A percentile compares a stretch with the other conserved stretches of the same genome.
phyloP scores from a whole-genome alignment of 2,329 filamentous ascomycete genomes.

The Clarireedia homoeocarpa region DNA sequence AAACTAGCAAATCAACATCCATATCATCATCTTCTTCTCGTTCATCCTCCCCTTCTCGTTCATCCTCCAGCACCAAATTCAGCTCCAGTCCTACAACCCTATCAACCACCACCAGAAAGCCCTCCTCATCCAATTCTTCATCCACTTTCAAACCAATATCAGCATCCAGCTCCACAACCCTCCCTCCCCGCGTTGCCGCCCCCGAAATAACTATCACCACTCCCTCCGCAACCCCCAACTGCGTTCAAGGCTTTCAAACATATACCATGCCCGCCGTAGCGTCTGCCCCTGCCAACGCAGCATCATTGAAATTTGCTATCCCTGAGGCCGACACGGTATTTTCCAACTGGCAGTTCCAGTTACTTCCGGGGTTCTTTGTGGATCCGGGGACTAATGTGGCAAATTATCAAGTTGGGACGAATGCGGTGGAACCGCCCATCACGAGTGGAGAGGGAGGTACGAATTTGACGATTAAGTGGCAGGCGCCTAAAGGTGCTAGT shows the following conservation, averaged over 20 bases:
- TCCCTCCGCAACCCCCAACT: background rate
- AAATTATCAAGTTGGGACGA: background rate
- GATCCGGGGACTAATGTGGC: background rate
- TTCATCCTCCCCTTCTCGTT: background rate
- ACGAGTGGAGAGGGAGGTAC: background rate
- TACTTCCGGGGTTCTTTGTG: background rate
- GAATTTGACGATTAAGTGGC: background rate
- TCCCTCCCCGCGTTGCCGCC: background rate
- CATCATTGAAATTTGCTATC: constrained; percentile 1
- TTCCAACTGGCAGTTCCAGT: background rate
- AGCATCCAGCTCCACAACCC: background rate
- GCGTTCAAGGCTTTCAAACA: constrained; percentile 4
- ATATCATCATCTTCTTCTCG: background rate
- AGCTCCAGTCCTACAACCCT: background rate
- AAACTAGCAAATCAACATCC: background rate
- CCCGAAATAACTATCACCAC: constrained; percentile 1
- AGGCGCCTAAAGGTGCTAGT: background rate
- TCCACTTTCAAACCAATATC: background rate
- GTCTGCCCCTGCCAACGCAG: background rate
- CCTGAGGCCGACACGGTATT: background rate
- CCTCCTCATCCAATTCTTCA: background rate
- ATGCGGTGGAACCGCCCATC: background rate
- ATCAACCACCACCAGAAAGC: background rate
- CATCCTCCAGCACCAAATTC: background rate
- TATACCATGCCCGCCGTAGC: constrained; percentile 2